Base-by-base conservation (phyloP, 306 rosid genomes). In the Vachellia collinsii region DNA sequence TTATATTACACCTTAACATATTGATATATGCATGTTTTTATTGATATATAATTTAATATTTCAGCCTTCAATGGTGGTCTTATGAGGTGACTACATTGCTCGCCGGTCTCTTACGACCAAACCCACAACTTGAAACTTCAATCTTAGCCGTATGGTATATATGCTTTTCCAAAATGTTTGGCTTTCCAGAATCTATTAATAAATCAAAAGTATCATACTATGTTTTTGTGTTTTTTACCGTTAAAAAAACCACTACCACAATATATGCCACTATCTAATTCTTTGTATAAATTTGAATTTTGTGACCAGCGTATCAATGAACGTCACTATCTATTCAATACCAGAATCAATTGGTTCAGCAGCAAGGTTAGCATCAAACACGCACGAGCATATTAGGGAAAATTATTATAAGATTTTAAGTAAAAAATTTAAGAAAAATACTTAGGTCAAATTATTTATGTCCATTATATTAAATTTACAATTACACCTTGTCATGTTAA, bases 1-100 rank as follows among this genome's bases (percentile, higher is more conserved):
- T 3, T 48, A 48, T 3, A 3, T 48, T 11, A 12, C 13, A 48
- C 13, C 13, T 48, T 3, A 48, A 14, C 7, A 41, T 17, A 51
- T 51, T 6, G 22, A 51, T 51, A 51, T 51, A 51, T 51, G 17
- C 2, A 6, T 51, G 6, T 51, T 51, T 10, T 51, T 14, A 51
- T 51, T 51, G 22, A 19, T 51, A 29, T 29, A 2, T 29, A 19
- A 51, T 19, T 51, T 22, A 14, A 47, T 84, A 8, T 83, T 83
- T 78, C 79, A 92, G 97, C 92, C 89, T 92, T 63, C 89, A 89
- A 71, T 92, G 97, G 97, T 90, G 97, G 97, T 90, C 94, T 16
- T 87, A 78, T 79, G 93, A 92, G 92, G 84, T 92, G 54, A 79
- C 91, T 51, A 78, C 43, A 66, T 77, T 92, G 81, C 85, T 94